Conservation (phyloP, 257 asterid species). For the Solanum peruvianum region DNA sequence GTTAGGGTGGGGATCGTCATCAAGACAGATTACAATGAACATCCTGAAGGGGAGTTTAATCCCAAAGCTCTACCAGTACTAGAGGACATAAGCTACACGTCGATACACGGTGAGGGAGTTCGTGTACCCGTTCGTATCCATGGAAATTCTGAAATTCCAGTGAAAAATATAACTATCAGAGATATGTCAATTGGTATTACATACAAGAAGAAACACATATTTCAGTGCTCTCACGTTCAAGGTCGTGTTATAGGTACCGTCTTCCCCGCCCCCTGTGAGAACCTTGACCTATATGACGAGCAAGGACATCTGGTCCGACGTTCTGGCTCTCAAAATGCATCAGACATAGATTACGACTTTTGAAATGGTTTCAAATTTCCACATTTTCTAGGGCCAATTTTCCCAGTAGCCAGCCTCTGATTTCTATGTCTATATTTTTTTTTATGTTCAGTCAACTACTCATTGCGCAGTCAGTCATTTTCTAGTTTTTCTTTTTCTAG, state of each 20-base stretch:
- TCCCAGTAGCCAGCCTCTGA: background rate
- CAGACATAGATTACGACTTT: conserved; percentile 83
- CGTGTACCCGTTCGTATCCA: conserved; percentile 90
- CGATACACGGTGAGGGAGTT: conserved; percentile 76
- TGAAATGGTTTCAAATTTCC: conserved; percentile 9
- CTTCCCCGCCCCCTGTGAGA: conserved; percentile 80
- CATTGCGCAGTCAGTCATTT: background rate
- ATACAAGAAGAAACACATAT: conserved; percentile 66
- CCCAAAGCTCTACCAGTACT: conserved; percentile 70
- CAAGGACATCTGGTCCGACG: conserved; percentile 42
- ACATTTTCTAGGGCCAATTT: conserved; percentile 4
- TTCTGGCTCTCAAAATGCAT: conserved; percentile 43
- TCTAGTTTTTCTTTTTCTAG: background rate
- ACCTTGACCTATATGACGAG: conserved; percentile 76
- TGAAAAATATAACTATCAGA: conserved; percentile 45
- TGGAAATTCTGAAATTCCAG: conserved; percentile 66
- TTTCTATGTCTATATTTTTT: background rate
- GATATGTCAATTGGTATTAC: conserved; percentile 76
- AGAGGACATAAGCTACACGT: conserved; percentile 56
- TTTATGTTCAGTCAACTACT: background rate
- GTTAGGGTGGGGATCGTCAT: conserved; percentile 82
- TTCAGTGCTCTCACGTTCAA: conserved; percentile 74
- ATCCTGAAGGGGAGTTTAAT: conserved; percentile 62
- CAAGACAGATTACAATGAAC: conserved; percentile 94
- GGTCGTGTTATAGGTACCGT: conserved; percentile 75